Conservation (phyloP, 75 land plant species). For the Pinus taeda region DNA sequence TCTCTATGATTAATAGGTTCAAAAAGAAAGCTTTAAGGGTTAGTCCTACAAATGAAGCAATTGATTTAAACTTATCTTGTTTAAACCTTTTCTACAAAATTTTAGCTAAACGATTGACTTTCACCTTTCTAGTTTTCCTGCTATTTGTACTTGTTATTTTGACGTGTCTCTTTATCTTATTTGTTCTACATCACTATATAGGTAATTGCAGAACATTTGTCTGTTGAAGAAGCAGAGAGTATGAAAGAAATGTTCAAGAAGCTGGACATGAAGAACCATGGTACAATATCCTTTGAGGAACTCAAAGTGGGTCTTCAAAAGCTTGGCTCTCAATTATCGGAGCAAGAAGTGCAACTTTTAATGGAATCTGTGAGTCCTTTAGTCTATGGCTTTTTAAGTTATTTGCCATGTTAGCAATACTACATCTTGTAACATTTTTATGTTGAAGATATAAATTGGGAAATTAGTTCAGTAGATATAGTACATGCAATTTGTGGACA, state of each 20-base stretch:
- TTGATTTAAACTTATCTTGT: not conserved
- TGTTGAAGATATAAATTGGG: too few species aligned
- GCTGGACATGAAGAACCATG: slow-evolving; percentile 74
- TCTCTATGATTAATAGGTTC: slow-evolving; percentile 77
- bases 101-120: not conserved
- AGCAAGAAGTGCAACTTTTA: slow-evolving; percentile 62
- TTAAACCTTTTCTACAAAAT: not conserved
- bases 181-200: slow-evolving; percentile 10
- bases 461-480: too few species aligned
- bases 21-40: slow-evolving; percentile 82
- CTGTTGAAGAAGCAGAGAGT: slow-evolving; percentile 67
- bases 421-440: too few species aligned
- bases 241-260: slow-evolving; percentile 66
- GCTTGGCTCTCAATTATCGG: slow-evolving; percentile 65
- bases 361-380: slow-evolving; percentile 65
- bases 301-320: slow-evolving; percentile 59
- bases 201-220: slow-evolving; percentile 80
- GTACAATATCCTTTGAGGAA: slow-evolving; percentile 62
- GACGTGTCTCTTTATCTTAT: not conserved
- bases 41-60: slow-evolving; percentile 6
- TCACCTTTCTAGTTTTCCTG: too few species aligned
- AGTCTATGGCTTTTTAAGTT: not conserved
- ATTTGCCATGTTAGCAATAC: not conserved
- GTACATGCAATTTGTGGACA: too few species aligned
- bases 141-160: not conserved